phyloP scores from a whole-genome alignment of 129 eudicot genomes.

The Helianthus annuus region DNA sequence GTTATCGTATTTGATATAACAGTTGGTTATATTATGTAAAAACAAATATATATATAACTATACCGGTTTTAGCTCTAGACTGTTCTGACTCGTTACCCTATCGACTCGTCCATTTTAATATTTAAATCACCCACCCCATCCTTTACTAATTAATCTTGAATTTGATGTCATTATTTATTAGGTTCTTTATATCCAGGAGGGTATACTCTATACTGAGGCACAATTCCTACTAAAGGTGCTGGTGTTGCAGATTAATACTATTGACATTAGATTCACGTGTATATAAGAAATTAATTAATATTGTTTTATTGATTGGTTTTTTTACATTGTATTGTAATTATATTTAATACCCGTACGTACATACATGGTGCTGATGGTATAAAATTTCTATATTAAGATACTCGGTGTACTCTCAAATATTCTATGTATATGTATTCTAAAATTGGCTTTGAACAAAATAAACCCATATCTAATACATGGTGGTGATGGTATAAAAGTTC shows the following conservation, averaged over 20 bases:
- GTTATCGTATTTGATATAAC: background rate
- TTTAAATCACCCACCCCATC: background rate
- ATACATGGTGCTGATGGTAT: too few species aligned
- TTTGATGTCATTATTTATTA: slow-evolving; percentile 12
- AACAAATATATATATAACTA: background rate
- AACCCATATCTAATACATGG: too few species aligned
- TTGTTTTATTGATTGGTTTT: background rate
- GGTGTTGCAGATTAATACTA: background rate
- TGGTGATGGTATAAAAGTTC: too few species aligned
- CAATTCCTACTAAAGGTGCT: background rate
- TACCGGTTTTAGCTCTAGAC: too few species aligned
- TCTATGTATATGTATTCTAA: too few species aligned
- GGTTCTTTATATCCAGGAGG: slow-evolving; percentile 26
- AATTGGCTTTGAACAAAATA: too few species aligned
- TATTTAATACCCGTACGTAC: too few species aligned
- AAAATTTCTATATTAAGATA: too few species aligned
- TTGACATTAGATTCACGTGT: background rate
- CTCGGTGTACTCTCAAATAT: too few species aligned
- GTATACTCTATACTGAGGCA: slow-evolving; percentile 15
- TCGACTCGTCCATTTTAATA: background rate
- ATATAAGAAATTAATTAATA: too few species aligned
- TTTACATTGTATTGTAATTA: too few species aligned
- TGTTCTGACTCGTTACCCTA: background rate
- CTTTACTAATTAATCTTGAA: slow-evolving; percentile 4
- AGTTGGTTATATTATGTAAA: background rate